Conservation (phyloP, 2,329 filamentous ascomycete genomes). For the Dactylellina cionopaga region DNA sequence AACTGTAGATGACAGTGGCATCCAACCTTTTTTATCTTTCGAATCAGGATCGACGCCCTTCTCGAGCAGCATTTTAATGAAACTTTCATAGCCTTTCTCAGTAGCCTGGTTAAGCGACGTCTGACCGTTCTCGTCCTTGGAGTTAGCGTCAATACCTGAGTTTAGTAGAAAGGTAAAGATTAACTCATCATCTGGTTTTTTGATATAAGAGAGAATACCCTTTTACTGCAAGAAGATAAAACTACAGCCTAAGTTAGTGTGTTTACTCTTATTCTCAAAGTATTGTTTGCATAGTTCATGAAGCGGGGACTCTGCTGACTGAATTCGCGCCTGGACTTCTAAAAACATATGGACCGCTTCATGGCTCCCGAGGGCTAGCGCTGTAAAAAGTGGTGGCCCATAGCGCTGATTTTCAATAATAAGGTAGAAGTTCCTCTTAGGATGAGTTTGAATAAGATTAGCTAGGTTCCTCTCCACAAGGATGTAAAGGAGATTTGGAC, state of each 20-base stretch:
- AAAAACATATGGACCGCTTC: slow-evolving; percentile 57
- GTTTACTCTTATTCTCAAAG: background rate
- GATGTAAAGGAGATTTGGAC: slow-evolving; percentile 59
- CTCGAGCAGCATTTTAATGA: background rate
- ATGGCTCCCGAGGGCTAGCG: slow-evolving; percentile 58
- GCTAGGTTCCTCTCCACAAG: slow-evolving; percentile 58
- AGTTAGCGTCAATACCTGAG: background rate
- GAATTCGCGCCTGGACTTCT: background rate
- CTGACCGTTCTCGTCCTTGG: background rate
- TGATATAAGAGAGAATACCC: background rate
- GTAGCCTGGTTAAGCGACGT: background rate
- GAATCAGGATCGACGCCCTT: background rate
- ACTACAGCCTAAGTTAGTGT: background rate
- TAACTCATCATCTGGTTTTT: background rate
- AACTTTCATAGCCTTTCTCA: background rate
- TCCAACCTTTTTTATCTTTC: background rate
- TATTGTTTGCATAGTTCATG: slow-evolving; percentile 10
- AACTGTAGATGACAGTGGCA: background rate
- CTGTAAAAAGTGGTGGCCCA: slow-evolving; percentile 60
- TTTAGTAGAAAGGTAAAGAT: slow-evolving; percentile 9
- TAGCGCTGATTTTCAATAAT: slow-evolving; percentile 58
- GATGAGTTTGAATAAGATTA: slow-evolving; percentile 56
- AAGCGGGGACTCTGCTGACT: background rate
- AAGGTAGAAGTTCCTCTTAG: slow-evolving; percentile 53
- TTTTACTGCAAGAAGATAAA: slow-evolving; percentile 11